Conservation (phyloP, 345 rosid genomes). For the Corchorus capsularis region DNA sequence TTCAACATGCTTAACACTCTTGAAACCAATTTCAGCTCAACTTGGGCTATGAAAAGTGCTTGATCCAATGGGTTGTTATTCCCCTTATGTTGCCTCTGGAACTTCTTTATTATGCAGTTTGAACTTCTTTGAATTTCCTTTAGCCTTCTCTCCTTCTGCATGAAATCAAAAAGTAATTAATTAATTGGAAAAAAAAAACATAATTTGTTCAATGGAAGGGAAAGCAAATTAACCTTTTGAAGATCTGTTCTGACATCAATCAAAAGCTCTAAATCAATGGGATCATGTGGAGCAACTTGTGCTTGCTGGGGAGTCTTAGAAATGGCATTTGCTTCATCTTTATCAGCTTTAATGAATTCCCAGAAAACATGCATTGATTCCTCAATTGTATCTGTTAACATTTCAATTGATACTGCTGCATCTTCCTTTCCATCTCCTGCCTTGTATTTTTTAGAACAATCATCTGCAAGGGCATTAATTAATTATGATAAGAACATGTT, state of each 20-base stretch:
- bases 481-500: neutral
- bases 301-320: slow-evolving; percentile 37
- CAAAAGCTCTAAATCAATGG: slow-evolving; percentile 50
- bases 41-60: slow-evolving; percentile 47
- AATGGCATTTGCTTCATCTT: slow-evolving; percentile 35
- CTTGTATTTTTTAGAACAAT: slow-evolving; percentile 45
- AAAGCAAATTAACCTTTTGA: slow-evolving; percentile 56
- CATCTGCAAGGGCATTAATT: slow-evolving; percentile 40
- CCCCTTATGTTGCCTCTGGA: slow-evolving; percentile 48
- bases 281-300: slow-evolving; percentile 47
- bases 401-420: slow-evolving; percentile 41
- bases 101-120: slow-evolving; percentile 59
- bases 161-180: neutral
- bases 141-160: slow-evolving; percentile 73
- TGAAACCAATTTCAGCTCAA: slow-evolving; percentile 65
- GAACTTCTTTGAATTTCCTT: slow-evolving; percentile 67
- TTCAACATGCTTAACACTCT: slow-evolving; percentile 71
- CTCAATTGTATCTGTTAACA: slow-evolving; percentile 39
- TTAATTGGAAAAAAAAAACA: neutral
- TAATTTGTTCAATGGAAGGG: neutral
- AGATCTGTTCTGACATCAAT: slow-evolving; percentile 46
- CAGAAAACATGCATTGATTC: slow-evolving; percentile 57
- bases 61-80: slow-evolving; percentile 31
- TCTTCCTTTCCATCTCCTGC: slow-evolving; percentile 42
- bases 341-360: slow-evolving; percentile 66